Base-by-base conservation (phyloP, 768 basidiomycete species). In the Termitomyces sp. region DNA sequence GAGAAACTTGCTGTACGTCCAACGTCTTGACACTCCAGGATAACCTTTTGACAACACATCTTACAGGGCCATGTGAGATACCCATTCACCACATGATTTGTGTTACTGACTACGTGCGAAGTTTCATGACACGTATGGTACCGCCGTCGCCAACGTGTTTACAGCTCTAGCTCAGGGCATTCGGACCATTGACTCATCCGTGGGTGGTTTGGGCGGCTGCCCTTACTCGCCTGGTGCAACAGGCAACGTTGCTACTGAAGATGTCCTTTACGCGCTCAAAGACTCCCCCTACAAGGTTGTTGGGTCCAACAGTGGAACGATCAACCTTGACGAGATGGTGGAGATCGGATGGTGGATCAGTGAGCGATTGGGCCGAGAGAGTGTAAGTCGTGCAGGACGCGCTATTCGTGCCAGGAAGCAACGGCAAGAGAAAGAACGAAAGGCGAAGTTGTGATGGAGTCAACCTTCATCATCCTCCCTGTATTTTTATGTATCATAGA, bases 171-270 rank as follows among this genome's bases (percentile, higher is more conserved):
- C 82, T 12, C 74, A 86, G 50, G 95, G 95, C 16, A 73, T 98
- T 13, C 81, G 86, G 12, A 91, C 93, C 2, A 82, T 98, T 43
- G 95, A 91, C 67, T 79, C 90, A 2, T 87, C 89, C 0, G 85
- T 97, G 18, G 93, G 88, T 18, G 95, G 95, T 0, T 84, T 98
- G 1, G 95, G 96, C 3, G 94, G 95, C 18, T 98, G 96, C 67
- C 95, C 95, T 3, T 98, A 93, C 72, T 94, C 95, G 1, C 96
- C 95, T 2, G 95, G 95, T 5, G 95, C 95, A 14, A 95, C 93
- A 0, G 95, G 96, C 16, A 97, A 97, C 64, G 91, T 97, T 18
- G 88, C 93, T 0, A 98, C 96, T 0, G 95, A 98, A 64, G 91
- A 96, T 63, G 84, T 96, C 0, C 77, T 96, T 9, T 94, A 97